Evolutionary conservation across 73 alveolate genomes (phyloP).

Genomic region (Tetrahymena elliotti): DNA sequence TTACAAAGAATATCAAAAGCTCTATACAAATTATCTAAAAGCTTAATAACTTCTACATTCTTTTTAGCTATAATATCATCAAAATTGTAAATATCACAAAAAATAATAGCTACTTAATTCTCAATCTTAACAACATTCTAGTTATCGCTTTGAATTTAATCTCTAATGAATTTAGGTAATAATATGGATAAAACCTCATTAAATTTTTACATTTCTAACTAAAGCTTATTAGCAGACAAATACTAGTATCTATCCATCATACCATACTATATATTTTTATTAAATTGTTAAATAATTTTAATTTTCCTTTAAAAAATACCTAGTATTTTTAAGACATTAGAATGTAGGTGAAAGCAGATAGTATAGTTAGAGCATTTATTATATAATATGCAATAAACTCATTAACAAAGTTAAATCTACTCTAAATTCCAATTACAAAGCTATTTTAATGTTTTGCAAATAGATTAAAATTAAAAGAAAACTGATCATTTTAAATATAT

Average conservation of each 20-base stretch:
- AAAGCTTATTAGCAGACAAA: neutral
- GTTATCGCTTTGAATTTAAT: constrained; percentile 29
- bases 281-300: neutral
- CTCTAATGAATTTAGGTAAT: constrained; percentile 42
- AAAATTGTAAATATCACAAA: constrained; percentile 45
- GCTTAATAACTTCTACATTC: constrained; percentile 18
- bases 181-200: constrained; percentile 34
- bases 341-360: neutral
- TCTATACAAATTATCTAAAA: constrained; percentile 32
- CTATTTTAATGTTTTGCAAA: neutral
- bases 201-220: neutral
- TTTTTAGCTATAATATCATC: constrained; percentile 37
- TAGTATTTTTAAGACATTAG: neutral
- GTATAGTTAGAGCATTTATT: neutral
- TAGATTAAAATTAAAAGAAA: neutral
- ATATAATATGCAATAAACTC: neutral
- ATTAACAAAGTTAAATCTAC: neutral
- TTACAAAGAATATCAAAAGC: constrained; percentile 42
- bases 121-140: constrained; percentile 28
- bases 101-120: constrained; percentile 36
- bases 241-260: neutral
- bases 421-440: neutral
- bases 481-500: neutral
- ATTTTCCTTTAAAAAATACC: neutral
- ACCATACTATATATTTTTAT: neutral